These are phyloP conservation scores for Tripterygium wilfordii DNA, from an alignment of 177 flowering plant genomes.

Conservation along the genomic window DNA sequence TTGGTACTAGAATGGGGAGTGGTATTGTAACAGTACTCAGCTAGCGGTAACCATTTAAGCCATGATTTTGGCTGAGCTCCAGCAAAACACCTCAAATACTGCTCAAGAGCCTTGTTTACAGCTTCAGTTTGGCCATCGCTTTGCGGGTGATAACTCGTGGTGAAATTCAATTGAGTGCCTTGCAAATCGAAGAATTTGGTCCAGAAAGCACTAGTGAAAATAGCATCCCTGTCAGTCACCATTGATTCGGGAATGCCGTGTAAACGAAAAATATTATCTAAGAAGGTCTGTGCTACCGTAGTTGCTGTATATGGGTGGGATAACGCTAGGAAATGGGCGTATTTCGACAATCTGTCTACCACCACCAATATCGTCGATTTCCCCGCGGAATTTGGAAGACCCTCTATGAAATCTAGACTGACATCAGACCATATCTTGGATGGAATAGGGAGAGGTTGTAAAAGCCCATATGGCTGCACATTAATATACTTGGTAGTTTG, in stretches of 20 bases:
- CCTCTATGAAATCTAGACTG: slow-evolving; percentile 16
- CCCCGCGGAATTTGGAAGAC: slow-evolving; percentile 8
- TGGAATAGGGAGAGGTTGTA: slow-evolving; percentile 13
- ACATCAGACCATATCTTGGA: slow-evolving; percentile 7
- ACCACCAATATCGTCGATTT: neutral
- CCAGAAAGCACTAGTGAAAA: neutral
- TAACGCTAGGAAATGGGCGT: neutral
- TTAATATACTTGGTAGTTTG: slow-evolving; percentile 3
- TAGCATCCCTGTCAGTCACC: neutral
- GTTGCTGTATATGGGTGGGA: neutral
- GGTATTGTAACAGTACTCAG: no score
- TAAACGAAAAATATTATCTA: neutral
- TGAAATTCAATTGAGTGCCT: neutral
- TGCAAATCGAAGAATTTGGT: neutral
- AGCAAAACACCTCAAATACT: no score
- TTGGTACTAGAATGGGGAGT: no score
- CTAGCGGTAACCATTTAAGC: no score
- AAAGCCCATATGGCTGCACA: neutral
- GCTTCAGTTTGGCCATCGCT: slow-evolving; percentile 14
- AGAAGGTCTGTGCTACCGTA: neutral
- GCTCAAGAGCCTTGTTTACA: no score
- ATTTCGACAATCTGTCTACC: neutral
- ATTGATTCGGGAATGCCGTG: neutral
- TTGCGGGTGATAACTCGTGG: slow-evolving; percentile 1
- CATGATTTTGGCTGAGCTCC: no score